Conservation (phyloP, 2,329 filamentous ascomycete genomes). For the Davidsoniella neocaledoniae region DNA sequence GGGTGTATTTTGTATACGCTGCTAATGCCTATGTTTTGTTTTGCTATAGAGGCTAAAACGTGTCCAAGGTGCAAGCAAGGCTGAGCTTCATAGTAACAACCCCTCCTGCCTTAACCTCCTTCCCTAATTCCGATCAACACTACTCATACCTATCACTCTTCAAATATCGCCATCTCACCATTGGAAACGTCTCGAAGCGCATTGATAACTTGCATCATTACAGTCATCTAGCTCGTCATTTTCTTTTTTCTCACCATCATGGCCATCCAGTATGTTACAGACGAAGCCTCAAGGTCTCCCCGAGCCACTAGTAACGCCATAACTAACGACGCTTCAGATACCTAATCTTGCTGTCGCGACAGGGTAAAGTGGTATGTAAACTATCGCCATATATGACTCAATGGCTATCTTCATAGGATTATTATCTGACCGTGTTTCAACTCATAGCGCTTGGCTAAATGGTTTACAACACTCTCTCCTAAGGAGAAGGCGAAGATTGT, state of each 20-base stretch:
- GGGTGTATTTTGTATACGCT: too few species aligned
- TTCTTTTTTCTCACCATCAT: slow-evolving; percentile 15
- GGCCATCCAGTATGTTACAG: slow-evolving; percentile 26
- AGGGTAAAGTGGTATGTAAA: slow-evolving; percentile 89
- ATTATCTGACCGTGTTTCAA: background rate
- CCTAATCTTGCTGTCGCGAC: slow-evolving; percentile 87
- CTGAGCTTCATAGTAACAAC: too few species aligned
- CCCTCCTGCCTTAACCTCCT: too few species aligned
- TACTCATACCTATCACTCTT: too few species aligned
- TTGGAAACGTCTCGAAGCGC: too few species aligned
- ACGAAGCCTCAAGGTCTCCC: background rate
- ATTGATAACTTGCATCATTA: background rate
- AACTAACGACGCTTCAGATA: slow-evolving; percentile 45
- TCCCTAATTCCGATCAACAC: too few species aligned
- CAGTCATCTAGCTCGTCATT: background rate
- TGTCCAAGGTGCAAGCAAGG: too few species aligned
- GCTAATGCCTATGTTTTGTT: too few species aligned
- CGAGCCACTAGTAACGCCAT: background rate
- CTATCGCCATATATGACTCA: background rate
- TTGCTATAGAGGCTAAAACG: too few species aligned
- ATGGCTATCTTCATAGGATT: background rate
- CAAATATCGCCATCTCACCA: too few species aligned
- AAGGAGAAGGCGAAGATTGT: slow-evolving; percentile 99
- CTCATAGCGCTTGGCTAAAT: slow-evolving; percentile 83
- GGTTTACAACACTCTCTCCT: slow-evolving; percentile 95